Evolutionary conservation across 805 yeast species (phyloP), one percentile per base, ranked within the genome.

Genomic region (Cyberlindnera misumaiensis): DNA sequence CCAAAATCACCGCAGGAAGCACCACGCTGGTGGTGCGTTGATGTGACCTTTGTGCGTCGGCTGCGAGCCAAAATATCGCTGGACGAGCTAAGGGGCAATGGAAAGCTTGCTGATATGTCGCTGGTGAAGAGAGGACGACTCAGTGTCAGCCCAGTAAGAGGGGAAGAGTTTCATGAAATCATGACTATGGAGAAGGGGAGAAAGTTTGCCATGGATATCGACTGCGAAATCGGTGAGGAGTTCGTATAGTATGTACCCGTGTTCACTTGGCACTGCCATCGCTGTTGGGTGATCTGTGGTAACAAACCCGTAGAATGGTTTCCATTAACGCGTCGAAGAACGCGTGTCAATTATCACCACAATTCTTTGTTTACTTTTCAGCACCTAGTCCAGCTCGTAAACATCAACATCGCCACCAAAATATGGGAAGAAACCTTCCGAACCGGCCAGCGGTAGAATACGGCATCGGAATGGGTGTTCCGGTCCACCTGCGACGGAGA

Each of bases 401-500:
- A 20, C 24, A 20, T 20, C 24, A 20, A 5, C 24, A 20, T 20
- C 24, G 24, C 24, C 24, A 20, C 24, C 8, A 29, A 17, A 14
- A 11, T 14, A 64, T 64, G 68, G 68, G 62, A 3, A 57, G 60
- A 51, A 55, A 53, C 34, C 50, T 67, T 10, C 74, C 72, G 1
- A 65, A 65, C 42, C 58, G 58, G 37, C 73, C 74, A 1, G 61
- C 60, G 9, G 64, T 64, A 39, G 73, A 68, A 28, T 61, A 79
- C 25, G 89, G 88, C 2, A 73, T 79, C 1, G 90, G 89, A 1
- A 83, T 83, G 1, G 83, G 84, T 0, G 66, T 83, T 0, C 71
- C 76, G n/a, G 66, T 69, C 13, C 68, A 70, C 8, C 68, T 73
- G 34, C 64, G 80, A 31, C 79, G 80, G 7, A 65, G 80, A 16